phyloP scores from a whole-genome alignment of 169 alveolate species.

The Amoebophrya sp. region DNA sequence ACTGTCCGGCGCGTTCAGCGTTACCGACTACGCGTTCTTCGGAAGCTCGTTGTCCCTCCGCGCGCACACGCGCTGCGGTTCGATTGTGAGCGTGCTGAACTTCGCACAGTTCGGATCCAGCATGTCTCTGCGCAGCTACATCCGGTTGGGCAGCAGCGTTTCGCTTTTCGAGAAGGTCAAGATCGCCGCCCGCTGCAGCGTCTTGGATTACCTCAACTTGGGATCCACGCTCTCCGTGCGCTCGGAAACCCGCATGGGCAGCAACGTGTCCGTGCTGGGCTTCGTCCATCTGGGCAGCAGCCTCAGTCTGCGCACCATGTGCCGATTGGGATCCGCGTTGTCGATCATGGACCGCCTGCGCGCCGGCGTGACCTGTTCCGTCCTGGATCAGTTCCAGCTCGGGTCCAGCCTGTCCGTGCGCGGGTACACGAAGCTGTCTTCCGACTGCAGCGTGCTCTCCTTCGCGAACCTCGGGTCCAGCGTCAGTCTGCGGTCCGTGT shows the following conservation, averaged over 20 bases:
- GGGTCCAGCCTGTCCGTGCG: slow-evolving; percentile 17
- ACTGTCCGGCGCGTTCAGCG: neutral
- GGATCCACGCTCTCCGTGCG: neutral
- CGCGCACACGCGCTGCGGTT: neutral
- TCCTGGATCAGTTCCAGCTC: neutral
- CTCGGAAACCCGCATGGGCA: too few species aligned
- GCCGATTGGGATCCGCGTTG: slow-evolving; percentile 8
- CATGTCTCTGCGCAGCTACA: neutral
- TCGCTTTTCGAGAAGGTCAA: slow-evolving; percentile 19
- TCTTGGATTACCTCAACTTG: too few species aligned
- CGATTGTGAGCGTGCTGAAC: neutral
- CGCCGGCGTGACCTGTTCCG: neutral
- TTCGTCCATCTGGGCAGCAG: neutral
- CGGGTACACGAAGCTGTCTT: neutral
- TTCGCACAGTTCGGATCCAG: slow-evolving; percentile 12
- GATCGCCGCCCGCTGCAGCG: too few species aligned
- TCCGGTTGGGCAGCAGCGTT: neutral
- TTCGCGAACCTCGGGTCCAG: neutral
- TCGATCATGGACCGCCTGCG: neutral
- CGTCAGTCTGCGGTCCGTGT: slow-evolving; percentile 11
- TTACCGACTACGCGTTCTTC: neutral
- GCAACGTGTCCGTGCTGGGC: neutral
- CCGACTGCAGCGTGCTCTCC: neutral
- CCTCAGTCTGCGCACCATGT: neutral
- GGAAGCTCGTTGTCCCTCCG: neutral